These are phyloP conservation scores for Flaveria floridana DNA, from an alignment of 140 eudicot genomes.

Conservation along the genomic window DNA sequence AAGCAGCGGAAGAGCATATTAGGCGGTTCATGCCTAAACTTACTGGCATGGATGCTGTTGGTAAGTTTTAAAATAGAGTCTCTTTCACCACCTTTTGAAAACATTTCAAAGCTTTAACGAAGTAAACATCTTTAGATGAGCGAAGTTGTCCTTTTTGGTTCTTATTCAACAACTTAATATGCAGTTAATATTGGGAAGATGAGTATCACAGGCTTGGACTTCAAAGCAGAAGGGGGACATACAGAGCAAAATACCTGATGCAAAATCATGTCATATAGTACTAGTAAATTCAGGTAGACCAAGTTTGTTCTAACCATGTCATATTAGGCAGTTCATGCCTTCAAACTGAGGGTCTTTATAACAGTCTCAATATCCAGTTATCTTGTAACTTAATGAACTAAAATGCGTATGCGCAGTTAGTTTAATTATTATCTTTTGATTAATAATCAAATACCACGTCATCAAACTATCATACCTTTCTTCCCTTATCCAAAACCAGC, in stretches of 20 bases:
- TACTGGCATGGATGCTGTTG: slow-evolving; percentile 91
- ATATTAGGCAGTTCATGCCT: too few relatives aligned
- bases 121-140: not conserved
- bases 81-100: not conserved
- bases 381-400: not conserved
- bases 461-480: slow-evolving; percentile 21
- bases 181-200: slow-evolving; percentile 86
- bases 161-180: slow-evolving; percentile 2
- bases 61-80: slow-evolving; percentile 36
- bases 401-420: not conserved
- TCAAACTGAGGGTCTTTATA: not conserved
- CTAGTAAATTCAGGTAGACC: not conserved
- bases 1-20: slow-evolving; percentile 91
- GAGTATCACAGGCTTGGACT: slow-evolving; percentile 75
- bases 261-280: not conserved
- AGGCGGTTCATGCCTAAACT: slow-evolving; percentile 77
- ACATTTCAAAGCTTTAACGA: not conserved
- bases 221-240: slow-evolving; percentile 46
- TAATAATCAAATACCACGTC: not conserved
- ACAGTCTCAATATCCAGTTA: not conserved
- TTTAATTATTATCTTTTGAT: not conserved
- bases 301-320: not conserved
- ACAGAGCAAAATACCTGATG: slow-evolving; percentile 26
- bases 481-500: slow-evolving; percentile 29
- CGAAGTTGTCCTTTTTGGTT: not conserved